A percentile compares a stretch with the other conserved stretches of the same genome.
Conservation (phyloP, 306 rosid species). For the Arachis hypogaea region DNA sequence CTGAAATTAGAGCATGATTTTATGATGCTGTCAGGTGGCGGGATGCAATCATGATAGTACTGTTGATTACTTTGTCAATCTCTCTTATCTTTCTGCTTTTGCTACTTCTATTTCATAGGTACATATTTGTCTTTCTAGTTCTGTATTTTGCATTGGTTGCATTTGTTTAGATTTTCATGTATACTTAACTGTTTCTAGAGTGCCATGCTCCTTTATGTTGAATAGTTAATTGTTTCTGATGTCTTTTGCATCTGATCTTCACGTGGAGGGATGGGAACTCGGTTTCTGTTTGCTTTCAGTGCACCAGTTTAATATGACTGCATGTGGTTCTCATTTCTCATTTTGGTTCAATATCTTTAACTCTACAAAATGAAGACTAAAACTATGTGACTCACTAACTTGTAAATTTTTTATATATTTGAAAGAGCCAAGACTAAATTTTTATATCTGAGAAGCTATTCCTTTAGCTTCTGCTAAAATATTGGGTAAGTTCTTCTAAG, state of each 20-base stretch:
- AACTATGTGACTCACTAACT: not conserved
- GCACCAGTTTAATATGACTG: not conserved
- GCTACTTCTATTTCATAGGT: conserved; percentile 87
- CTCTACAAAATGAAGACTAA: not conserved
- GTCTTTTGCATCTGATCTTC: not conserved
- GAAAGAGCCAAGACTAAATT: too few species aligned
- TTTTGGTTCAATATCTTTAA: conserved; percentile 20
- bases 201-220: conserved; percentile 12
- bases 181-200: conserved; percentile 7
- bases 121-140: conserved; percentile 27
- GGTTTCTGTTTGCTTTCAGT: conserved; percentile 1
- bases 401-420: not conserved
- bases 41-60: conserved; percentile 73
- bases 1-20: conserved; percentile 32
- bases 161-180: conserved; percentile 34
- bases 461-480: too few species aligned
- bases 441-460: too few species aligned
- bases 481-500: too few species aligned
- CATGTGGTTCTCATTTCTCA: not conserved
- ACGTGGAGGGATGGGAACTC: not conserved
- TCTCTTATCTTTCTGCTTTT: conserved; percentile 75
- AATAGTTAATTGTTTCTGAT: not conserved
- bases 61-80: conserved; percentile 63
- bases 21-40: conserved; percentile 85
- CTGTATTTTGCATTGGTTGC: conserved; percentile 30